Evolutionary conservation across 306 rosid genomes (phyloP).

Genomic region (Citrullus colocynthis): DNA sequence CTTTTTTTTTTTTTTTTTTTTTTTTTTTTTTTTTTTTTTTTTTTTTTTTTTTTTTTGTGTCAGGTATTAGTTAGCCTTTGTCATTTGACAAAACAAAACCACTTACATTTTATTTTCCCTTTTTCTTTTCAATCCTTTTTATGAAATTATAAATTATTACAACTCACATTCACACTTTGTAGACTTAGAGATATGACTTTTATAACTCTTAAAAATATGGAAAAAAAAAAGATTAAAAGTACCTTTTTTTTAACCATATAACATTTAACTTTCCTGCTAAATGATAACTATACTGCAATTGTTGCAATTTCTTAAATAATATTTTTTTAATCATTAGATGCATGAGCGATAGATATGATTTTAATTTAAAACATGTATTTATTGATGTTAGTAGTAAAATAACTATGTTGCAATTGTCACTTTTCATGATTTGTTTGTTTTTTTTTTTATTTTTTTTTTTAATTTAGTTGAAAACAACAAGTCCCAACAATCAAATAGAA

Average conservation of each 20-base stretch:
- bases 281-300: too few relatives aligned
- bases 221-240: neutral
- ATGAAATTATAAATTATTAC: neutral
- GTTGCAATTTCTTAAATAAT: too few relatives aligned
- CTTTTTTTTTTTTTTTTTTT: neutral
- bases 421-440: too few relatives aligned
- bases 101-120: neutral
- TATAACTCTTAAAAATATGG: neutral
- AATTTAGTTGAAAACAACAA: too few relatives aligned
- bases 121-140: neutral
- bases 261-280: too few relatives aligned
- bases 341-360: too few relatives aligned
- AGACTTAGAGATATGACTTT: neutral
- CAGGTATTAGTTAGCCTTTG: neutral
- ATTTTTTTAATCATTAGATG: too few relatives aligned
- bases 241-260: neutral
- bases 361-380: too few relatives aligned
- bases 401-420: too few relatives aligned
- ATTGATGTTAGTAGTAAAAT: too few relatives aligned
- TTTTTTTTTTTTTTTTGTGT: neutral
- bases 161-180: neutral
- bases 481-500: too few relatives aligned
- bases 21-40: neutral
- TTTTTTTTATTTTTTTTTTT: too few relatives aligned
- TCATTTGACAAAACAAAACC: neutral